Evolutionary conservation across 306 rosid genomes (phyloP).

Genomic region (Nissolia schottii): DNA sequence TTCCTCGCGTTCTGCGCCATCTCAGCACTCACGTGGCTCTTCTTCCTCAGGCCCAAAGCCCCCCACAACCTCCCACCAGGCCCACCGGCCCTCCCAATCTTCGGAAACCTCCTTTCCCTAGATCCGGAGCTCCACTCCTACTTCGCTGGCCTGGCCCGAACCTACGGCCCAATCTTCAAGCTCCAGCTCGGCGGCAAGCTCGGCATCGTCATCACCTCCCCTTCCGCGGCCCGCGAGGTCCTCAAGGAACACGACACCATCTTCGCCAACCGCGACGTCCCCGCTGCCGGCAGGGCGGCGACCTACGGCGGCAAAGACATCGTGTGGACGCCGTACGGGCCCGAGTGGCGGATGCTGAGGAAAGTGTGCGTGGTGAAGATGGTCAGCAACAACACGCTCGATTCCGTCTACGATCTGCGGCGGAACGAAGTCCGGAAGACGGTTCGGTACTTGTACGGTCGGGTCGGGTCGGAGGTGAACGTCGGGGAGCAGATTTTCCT

Average conservation of each 20-base stretch:
- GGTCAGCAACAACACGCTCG: slow-evolving; percentile 55
- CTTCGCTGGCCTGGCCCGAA: slow-evolving; percentile 39
- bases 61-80: slow-evolving; percentile 50
- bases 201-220: slow-evolving; percentile 45
- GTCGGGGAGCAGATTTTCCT: slow-evolving; percentile 56
- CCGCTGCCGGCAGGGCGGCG: slow-evolving; percentile 29
- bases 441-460: slow-evolving; percentile 24
- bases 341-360: slow-evolving; percentile 82
- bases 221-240: slow-evolving; percentile 47
- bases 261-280: slow-evolving; percentile 80
- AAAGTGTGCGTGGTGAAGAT: slow-evolving; percentile 59
- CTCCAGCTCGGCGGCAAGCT: slow-evolving; percentile 63
- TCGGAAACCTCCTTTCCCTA: slow-evolving; percentile 65
- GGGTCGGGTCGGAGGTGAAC: slow-evolving; percentile 45
- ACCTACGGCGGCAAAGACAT: slow-evolving; percentile 56
- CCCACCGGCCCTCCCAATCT: slow-evolving; percentile 58
- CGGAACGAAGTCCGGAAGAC: slow-evolving; percentile 46
- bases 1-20: background rate
- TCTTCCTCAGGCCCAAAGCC: background rate
- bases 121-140: slow-evolving; percentile 76
- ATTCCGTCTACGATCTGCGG: slow-evolving; percentile 57
- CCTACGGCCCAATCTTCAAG: slow-evolving; percentile 57
- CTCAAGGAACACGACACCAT: slow-evolving; percentile 58
- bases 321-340: slow-evolving; percentile 65
- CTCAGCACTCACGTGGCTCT: background rate